phyloP scores from a whole-genome alignment of 73 alveolate species.

The Vitrella brassicaformis region DNA sequence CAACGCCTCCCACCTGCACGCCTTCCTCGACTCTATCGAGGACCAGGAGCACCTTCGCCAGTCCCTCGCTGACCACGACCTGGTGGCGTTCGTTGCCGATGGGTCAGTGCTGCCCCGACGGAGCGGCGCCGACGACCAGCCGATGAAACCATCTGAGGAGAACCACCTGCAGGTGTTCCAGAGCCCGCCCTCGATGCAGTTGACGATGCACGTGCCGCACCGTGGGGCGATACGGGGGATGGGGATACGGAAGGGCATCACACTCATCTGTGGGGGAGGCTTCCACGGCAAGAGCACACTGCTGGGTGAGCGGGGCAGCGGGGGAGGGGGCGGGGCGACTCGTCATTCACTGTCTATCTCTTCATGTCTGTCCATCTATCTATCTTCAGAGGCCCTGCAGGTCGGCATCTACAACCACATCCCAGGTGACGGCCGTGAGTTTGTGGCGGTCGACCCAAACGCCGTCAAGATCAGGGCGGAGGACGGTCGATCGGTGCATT shows the following conservation, averaged over 20 bases:
- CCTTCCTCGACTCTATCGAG: slow-evolving; percentile 20
- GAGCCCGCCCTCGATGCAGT: slow-evolving; percentile 15
- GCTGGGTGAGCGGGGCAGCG: background rate
- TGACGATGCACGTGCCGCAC: slow-evolving; percentile 1
- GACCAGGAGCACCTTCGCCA: slow-evolving; percentile 7
- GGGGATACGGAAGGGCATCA: slow-evolving; percentile 22
- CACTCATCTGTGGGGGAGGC: slow-evolving; percentile 25
- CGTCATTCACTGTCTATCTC: background rate
- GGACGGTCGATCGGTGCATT: slow-evolving; percentile 24
- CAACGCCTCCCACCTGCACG: too few species aligned
- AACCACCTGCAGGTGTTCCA: slow-evolving; percentile 6
- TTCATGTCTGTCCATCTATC: background rate
- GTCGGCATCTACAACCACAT: slow-evolving; percentile 24
- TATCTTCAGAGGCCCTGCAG: slow-evolving; percentile 5
- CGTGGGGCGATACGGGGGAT: slow-evolving; percentile 9
- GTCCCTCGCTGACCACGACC: slow-evolving; percentile 1
- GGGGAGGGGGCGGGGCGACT: background rate
- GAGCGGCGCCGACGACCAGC: slow-evolving; percentile 32
- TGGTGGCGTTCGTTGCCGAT: slow-evolving; percentile 24
- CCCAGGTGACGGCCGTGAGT: slow-evolving; percentile 34
- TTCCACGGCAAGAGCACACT: slow-evolving; percentile 22
- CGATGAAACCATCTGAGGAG: slow-evolving; percentile 4
- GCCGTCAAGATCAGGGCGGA: slow-evolving; percentile 32
- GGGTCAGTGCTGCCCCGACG: slow-evolving; percentile 23
- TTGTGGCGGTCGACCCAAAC: slow-evolving; percentile 3